Conservation (phyloP, 2,329 filamentous ascomycete genomes). For the Cladophialophora immunda region DNA sequence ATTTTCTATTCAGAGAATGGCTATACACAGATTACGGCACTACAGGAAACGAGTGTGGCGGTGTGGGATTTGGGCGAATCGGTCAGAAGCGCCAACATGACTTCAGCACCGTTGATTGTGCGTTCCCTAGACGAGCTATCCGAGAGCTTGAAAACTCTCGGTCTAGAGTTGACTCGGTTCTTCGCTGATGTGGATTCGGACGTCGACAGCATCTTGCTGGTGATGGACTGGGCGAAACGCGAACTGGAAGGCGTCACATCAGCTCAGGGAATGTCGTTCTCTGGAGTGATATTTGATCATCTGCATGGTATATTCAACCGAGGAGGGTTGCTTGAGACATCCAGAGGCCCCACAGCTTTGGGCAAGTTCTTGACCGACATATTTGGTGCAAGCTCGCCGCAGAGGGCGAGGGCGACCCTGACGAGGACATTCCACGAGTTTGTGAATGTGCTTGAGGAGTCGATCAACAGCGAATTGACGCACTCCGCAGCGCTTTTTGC, state of each 20-base stretch:
- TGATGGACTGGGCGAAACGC: slow-evolving; percentile 95
- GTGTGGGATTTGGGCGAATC: slow-evolving; percentile 96
- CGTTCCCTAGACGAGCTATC: slow-evolving; percentile 84
- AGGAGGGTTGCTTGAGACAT: slow-evolving; percentile 51
- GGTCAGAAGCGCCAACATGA: slow-evolving; percentile 88
- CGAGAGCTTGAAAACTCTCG: slow-evolving; percentile 83
- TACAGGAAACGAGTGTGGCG: slow-evolving; percentile 90
- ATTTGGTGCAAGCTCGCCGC: slow-evolving; percentile 81
- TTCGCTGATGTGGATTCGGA: slow-evolving; percentile 94
- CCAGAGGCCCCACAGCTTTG: slow-evolving; percentile 68
- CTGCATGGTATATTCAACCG: slow-evolving; percentile 78
- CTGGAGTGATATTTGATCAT: slow-evolving; percentile 74
- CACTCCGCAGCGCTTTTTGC: slow-evolving; percentile 82
- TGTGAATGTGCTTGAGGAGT: slow-evolving; percentile 84
- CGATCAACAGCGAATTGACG: slow-evolving; percentile 82
- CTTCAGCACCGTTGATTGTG: slow-evolving; percentile 85
- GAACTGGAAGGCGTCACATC: slow-evolving; percentile 77
- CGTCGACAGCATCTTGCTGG: slow-evolving; percentile 88
- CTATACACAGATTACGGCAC: slow-evolving; percentile 81
- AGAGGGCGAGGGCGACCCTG: slow-evolving; percentile 80
- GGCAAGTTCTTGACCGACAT: slow-evolving; percentile 75
- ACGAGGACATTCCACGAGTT: slow-evolving; percentile 91
- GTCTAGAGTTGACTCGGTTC: slow-evolving; percentile 86
- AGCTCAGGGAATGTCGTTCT: slow-evolving; percentile 51
- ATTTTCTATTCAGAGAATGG: slow-evolving; percentile 95